These are phyloP conservation scores for Aspergillus phoenicis DNA, from an alignment of 2,329 filamentous ascomycete species.

Conservation along the genomic window DNA sequence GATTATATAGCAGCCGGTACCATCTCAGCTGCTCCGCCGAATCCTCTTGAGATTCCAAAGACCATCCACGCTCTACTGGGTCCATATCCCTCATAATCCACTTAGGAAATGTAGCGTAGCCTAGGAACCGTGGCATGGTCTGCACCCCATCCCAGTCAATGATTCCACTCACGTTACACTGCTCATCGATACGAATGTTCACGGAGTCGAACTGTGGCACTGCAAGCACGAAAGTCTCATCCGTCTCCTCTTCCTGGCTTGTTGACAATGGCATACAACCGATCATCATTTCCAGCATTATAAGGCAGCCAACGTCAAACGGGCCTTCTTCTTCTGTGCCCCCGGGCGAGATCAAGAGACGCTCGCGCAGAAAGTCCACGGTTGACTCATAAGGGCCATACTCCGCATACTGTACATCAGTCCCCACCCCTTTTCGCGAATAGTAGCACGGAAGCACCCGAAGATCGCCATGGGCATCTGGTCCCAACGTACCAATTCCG, in stretches of 20 bases:
- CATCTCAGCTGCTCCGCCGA: background rate
- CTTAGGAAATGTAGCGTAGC: constrained; percentile 1
- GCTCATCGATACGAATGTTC: constrained; percentile 1
- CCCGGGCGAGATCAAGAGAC: background rate
- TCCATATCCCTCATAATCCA: constrained; percentile 5
- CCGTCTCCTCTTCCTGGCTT: background rate
- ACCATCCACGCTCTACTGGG: background rate
- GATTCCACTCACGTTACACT: background rate
- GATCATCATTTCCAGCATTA: constrained; percentile 8
- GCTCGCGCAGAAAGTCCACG: background rate
- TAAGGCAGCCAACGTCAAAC: background rate
- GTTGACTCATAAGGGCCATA: background rate
- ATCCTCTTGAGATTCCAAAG: background rate
- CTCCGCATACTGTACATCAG: background rate
- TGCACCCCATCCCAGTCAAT: constrained; percentile 6
- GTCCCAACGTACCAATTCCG: background rate
- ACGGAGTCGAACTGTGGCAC: background rate
- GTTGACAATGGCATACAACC: constrained; percentile 1
- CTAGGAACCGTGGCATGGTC: constrained; percentile 9
- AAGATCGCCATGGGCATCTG: background rate
- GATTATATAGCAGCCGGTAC: constrained; percentile 5
- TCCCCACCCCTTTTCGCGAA: background rate
- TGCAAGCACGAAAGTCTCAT: constrained; percentile 3
- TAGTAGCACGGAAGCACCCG: background rate
- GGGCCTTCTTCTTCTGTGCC: background rate